Percentiles rank a stretch among this genome's conserved stretches.
These are phyloP conservation scores for Trichoderma gamsii DNA, from an alignment of 495 filamentous ascomycete genomes.

Conservation along the genomic window DNA sequence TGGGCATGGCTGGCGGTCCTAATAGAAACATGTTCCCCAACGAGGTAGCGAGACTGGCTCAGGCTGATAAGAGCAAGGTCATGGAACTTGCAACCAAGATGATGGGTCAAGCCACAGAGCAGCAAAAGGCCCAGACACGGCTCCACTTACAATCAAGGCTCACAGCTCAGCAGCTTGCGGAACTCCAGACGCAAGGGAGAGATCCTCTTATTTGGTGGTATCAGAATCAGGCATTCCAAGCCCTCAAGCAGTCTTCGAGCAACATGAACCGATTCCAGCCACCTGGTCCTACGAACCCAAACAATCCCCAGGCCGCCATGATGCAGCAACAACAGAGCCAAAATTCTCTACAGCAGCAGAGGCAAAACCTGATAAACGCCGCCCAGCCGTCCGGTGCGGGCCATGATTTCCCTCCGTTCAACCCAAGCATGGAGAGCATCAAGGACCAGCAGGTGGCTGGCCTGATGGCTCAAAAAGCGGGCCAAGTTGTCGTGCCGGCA, in stretches of 20 bases:
- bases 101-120: conserved; percentile 26
- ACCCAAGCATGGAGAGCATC: conserved; percentile 43
- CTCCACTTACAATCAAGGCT: conserved; percentile 27
- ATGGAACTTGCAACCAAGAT: conserved; percentile 25
- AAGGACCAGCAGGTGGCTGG: conserved; percentile 43
- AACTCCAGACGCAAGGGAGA: conserved; percentile 28
- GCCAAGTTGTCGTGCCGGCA: conserved; percentile 47
- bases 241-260: conserved; percentile 21
- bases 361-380: conserved; percentile 30
- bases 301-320: conserved; percentile 20
- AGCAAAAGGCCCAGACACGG: conserved; percentile 30
- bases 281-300: background rate
- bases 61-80: conserved; percentile 27
- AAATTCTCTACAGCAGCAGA: conserved; percentile 29
- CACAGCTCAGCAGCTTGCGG: conserved; percentile 26
- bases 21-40: conserved; percentile 21
- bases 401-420: conserved; percentile 31
- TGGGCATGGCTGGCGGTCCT: conserved; percentile 30
- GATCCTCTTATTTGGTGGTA: conserved; percentile 39
- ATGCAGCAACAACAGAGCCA: conserved; percentile 23
- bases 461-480: conserved; percentile 40
- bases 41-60: conserved; percentile 23
- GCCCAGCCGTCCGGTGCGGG: conserved; percentile 26
- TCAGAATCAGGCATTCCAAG: conserved; percentile 33
- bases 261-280: conserved; percentile 18